Conservation (phyloP, 2,329 filamentous ascomycete species). For the Bipolaris gigantea region DNA sequence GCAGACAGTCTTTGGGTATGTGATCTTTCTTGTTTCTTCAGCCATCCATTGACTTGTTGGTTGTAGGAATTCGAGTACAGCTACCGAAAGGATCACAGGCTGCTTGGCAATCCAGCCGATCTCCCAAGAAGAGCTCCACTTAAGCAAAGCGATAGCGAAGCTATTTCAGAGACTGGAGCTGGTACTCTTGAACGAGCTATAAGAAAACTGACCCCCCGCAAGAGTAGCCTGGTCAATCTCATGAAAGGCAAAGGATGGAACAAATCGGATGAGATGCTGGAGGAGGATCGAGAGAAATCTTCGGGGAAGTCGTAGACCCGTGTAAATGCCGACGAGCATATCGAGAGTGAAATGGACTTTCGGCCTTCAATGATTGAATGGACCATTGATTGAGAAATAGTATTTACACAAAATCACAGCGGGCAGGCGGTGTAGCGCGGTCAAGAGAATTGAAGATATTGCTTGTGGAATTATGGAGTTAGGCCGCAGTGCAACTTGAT, state of each 20-base stretch:
- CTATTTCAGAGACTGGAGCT: constrained; percentile 16
- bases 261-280: constrained; percentile 19
- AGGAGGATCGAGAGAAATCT: constrained; percentile 6
- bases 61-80: constrained; percentile 39
- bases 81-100: constrained; percentile 35
- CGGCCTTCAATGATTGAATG: background rate
- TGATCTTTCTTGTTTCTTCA: background rate
- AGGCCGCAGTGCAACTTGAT: background rate
- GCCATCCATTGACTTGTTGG: background rate
- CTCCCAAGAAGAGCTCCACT: constrained; percentile 18
- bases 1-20: constrained; percentile 41
- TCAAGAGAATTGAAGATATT: background rate
- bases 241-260: constrained; percentile 40
- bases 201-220: constrained; percentile 40
- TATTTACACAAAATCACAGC: background rate
- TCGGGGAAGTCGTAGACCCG: constrained; percentile 7
- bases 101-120: constrained; percentile 25
- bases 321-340: background rate
- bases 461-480: background rate
- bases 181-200: constrained; percentile 37
- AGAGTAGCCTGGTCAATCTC: constrained; percentile 40
- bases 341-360: background rate
- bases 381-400: background rate
- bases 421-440: background rate
- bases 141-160: constrained; percentile 25